Base-by-base conservation (phyloP, 129 eudicot genomes). In the Cynara cardunculus region DNA sequence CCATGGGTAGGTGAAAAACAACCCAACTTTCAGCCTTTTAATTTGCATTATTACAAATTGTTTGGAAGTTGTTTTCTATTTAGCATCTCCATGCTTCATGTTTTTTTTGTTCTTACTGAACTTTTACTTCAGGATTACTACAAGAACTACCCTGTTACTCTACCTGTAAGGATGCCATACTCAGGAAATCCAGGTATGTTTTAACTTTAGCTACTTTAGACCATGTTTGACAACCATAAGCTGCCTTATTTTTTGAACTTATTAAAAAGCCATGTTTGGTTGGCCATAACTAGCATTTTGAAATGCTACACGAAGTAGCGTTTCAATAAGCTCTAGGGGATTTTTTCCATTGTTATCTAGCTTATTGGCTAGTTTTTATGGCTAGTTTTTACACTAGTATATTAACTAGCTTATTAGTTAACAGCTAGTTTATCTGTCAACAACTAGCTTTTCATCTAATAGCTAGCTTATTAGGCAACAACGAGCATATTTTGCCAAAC, bases 91-190 rank as follows among this genome's bases (percentile, higher is more conserved):
- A 25, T 49, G 26, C 12, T 35, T 62, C 69, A 28, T 64, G n/a
- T 46, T 69, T 25, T 30, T 12, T 22, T 16, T 7, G 64, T 18
- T 7, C 82, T 79, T 65, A 53, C 35, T 85, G 39, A 7, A 65
- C 30, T 25, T 44, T 26, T 59, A 59, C 37, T 81, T 83, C 87
- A 95, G 97, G 87, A 95, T 83, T 95, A 95, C 71, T 88, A 90
- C 81, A 75, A 89, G 49, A 49, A 89, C 79, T 90, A 95, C 84
- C 99, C 99, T 21, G 87, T 84, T 74, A 90, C 91, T 65, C 92
- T 92, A 76, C 99, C 99, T 68, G 11, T 89, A 82, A 89, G 97
- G 81, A 87, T 89, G 73, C 99, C 99, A 65, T 95, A 95, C 88
- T 80, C 90, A 1, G 99, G 99, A 84, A 84, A 90, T 85, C 99